Percentiles rank a stretch among this genome's conserved stretches.
These are phyloP conservation scores for Serendipita sp. DNA, from an alignment of 768 basidiomycete genomes.

Conservation along the genomic window DNA sequence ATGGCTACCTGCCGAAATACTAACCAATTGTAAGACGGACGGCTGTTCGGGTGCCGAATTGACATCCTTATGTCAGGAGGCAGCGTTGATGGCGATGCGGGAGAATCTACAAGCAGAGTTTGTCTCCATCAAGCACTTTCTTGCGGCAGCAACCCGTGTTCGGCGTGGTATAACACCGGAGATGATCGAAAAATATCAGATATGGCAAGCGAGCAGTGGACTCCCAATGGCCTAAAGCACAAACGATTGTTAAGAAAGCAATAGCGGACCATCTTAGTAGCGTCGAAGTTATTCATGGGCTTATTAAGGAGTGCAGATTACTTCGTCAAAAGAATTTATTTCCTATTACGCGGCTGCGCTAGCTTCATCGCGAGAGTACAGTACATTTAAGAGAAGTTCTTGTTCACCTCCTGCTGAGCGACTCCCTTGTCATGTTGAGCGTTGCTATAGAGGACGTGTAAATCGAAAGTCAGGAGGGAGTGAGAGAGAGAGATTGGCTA, in stretches of 20 bases:
- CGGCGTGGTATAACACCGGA: constrained; percentile 74
- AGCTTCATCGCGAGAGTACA: no score
- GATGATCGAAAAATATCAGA: constrained; percentile 51
- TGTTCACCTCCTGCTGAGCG: constrained; percentile 37
- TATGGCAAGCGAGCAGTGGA: constrained; percentile 39
- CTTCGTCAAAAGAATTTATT: no score
- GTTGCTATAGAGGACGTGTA: constrained; percentile 26
- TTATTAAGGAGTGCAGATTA: no score
- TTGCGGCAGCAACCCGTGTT: constrained; percentile 51
- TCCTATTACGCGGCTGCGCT: no score
- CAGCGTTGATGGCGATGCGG: constrained; percentile 84
- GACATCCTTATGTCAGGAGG: constrained; percentile 84
- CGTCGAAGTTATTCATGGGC: no score
- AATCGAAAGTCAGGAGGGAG: no score
- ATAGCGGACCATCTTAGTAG: no score
- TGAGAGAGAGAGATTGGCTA: background rate
- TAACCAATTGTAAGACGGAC: constrained; percentile 42
- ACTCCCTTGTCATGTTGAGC: constrained; percentile 36
- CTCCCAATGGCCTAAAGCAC: background rate
- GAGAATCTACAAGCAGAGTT: constrained; percentile 58
- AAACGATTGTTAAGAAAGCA: no score
- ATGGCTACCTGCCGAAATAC: background rate
- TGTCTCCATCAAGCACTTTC: constrained; percentile 58
- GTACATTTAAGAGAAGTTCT: constrained; percentile 11
- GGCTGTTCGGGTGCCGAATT: constrained; percentile 97